Conservation (phyloP, 805 yeast genomes). For the Kurtzmaniella fragi region DNA sequence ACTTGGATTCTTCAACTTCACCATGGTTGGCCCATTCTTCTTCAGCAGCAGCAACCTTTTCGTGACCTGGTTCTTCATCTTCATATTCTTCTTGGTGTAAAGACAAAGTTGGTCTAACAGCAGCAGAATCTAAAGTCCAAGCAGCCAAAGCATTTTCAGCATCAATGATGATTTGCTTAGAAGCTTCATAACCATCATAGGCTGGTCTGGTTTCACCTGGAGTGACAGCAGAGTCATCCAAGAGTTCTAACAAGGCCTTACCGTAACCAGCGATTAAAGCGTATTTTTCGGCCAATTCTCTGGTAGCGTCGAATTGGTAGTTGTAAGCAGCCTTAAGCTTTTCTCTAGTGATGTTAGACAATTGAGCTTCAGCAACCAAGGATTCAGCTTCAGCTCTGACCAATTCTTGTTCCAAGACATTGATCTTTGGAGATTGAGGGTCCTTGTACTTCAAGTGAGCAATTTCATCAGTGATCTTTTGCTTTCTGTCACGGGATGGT, state of each 20-base stretch:
- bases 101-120: slow-evolving; percentile 74
- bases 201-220: slow-evolving; percentile 93
- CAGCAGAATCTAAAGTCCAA: slow-evolving; percentile 83
- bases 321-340: slow-evolving; percentile 79
- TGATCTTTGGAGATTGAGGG: slow-evolving; percentile 78
- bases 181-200: slow-evolving; percentile 84
- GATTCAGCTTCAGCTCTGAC: slow-evolving; percentile 92
- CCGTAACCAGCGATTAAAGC: slow-evolving; percentile 89
- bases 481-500: slow-evolving; percentile 84
- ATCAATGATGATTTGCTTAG: slow-evolving; percentile 81
- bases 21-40: slow-evolving; percentile 49
- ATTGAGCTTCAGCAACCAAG: slow-evolving; percentile 86
- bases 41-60: slow-evolving; percentile 46
- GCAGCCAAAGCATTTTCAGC: slow-evolving; percentile 79
- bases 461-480: slow-evolving; percentile 78
- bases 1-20: slow-evolving; percentile 11
- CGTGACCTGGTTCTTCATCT: slow-evolving; percentile 45
- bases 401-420: slow-evolving; percentile 79
- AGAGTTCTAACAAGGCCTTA: slow-evolving; percentile 75
- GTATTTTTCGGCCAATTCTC: slow-evolving; percentile 81
- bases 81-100: slow-evolving; percentile 56
- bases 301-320: slow-evolving; percentile 79
- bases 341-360: slow-evolving; percentile 83
- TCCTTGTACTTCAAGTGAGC: slow-evolving; percentile 81
- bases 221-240: slow-evolving; percentile 81